Conservation (phyloP, 73 alveolate species). For the Paramecium pentaurelia region DNA sequence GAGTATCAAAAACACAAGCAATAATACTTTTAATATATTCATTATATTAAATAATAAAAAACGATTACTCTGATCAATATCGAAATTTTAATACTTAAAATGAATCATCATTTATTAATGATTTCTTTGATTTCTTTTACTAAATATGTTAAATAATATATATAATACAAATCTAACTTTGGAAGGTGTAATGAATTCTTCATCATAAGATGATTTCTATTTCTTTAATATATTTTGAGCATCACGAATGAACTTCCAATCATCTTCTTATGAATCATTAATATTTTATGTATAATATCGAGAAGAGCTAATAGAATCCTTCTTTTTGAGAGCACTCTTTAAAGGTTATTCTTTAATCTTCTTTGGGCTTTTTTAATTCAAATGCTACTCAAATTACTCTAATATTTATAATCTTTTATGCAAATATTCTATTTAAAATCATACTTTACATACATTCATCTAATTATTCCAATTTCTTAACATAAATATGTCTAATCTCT, state of each 20-base stretch:
- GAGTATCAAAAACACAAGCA: not conserved
- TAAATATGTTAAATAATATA: not conserved
- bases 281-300: not conserved
- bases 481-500: not conserved
- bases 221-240: not conserved
- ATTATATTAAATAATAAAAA: not conserved
- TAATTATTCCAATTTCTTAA: not conserved
- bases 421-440: not conserved
- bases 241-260: not conserved
- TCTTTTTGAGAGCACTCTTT: conserved; percentile 16
- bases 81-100: not conserved
- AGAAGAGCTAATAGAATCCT: not conserved
- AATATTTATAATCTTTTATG: not conserved
- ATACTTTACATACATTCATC: not conserved
- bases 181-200: not conserved
- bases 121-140: not conserved
- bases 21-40: not conserved
- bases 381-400: not conserved
- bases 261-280: not conserved
- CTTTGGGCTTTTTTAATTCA: not conserved
- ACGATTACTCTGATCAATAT: not conserved
- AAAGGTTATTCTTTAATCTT: not conserved
- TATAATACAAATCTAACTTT: not conserved
- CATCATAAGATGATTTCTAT: not conserved
- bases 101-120: not conserved